Evolutionary conservation across 331 rosid genomes (phyloP), one percentile per base, ranked within the genome.

Genomic region (Quercus tomentella): DNA sequence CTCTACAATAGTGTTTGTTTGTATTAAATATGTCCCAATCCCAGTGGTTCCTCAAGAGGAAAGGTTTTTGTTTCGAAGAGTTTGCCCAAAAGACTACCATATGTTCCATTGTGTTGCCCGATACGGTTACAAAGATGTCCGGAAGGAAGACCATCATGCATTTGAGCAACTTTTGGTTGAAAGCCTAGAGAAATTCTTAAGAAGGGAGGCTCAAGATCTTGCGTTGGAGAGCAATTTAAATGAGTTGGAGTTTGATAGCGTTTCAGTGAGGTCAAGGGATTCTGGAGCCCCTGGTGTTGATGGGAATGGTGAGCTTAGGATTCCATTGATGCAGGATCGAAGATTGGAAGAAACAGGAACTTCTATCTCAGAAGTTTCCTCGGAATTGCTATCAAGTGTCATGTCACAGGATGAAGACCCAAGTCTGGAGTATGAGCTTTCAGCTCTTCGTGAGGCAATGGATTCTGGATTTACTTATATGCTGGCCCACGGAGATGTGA

Each of bases 11-110:
- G 87, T 93, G 41, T 92, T 95, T 56, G 99, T 95, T 60, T 95
- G 99, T 91, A 93, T 95, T 55, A 95, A 95, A 84, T 95, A 93
- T 84, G 92, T 95, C 20, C 99, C 99, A 2, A 54, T 95, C 72
- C 98, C 99, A 0, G 98, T 93, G 73, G 99, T 95, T 73, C 98
- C 97, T 66, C 97, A 91, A 85, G 98, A 89, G 86, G 97, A 95
- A 89, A 87, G 99, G 55, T 95, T 95, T 82, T 84, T 95, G 23
- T 95, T 95, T 68, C 87, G 98, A 78, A 86, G 99, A 89, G 91
- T 93, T 77, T 92, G 99, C 85, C 94, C 97, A 1, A 93, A 88
- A 79, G 99, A 95, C 82, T 95, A 91, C 88, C 98, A 93, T 58
- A 93, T 95, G 84, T 95, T 95, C 81, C 99, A 94, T 23, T 91